phyloP scores from a whole-genome alignment of 2,329 filamentous ascomycete species.

The Cordyceps cicadae region DNA sequence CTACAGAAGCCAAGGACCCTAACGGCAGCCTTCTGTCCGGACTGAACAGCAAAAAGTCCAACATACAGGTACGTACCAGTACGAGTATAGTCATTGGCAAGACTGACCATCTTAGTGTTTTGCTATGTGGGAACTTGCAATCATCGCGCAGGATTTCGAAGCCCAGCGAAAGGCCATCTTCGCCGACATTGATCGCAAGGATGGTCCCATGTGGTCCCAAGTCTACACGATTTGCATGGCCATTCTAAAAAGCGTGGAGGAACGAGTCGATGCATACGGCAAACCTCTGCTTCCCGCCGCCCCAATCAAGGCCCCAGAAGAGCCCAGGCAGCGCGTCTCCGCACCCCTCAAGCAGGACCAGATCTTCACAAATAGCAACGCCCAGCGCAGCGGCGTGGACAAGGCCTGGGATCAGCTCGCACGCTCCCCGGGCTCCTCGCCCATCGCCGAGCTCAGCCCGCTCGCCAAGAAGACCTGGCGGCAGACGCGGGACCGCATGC shows the following conservation, averaged over 20 bases:
- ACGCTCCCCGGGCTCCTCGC: constrained; percentile 39
- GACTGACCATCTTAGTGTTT: constrained; percentile 37
- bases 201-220: constrained; percentile 74
- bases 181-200: constrained; percentile 75
- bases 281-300: constrained; percentile 32
- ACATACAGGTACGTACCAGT: constrained; percentile 52
- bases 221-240: constrained; percentile 62
- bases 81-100: not conserved
- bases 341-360: constrained; percentile 36
- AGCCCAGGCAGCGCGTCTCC: constrained; percentile 28
- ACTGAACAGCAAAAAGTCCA: constrained; percentile 71
- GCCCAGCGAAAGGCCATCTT: constrained; percentile 76
- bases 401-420: constrained; percentile 36
- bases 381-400: constrained; percentile 37
- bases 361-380: constrained; percentile 35
- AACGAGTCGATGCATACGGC: constrained; percentile 56
- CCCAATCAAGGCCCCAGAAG: constrained; percentile 21
- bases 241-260: constrained; percentile 58
- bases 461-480: constrained; percentile 42
- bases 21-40: constrained; percentile 84
- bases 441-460: constrained; percentile 41
- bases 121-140: constrained; percentile 82
- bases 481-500: constrained; percentile 38
- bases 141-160: constrained; percentile 68
- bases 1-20: constrained; percentile 76